These are phyloP conservation scores for Colletotrichum gloeosporioides DNA, from an alignment of 2,329 filamentous ascomycete genomes.

Conservation along the genomic window DNA sequence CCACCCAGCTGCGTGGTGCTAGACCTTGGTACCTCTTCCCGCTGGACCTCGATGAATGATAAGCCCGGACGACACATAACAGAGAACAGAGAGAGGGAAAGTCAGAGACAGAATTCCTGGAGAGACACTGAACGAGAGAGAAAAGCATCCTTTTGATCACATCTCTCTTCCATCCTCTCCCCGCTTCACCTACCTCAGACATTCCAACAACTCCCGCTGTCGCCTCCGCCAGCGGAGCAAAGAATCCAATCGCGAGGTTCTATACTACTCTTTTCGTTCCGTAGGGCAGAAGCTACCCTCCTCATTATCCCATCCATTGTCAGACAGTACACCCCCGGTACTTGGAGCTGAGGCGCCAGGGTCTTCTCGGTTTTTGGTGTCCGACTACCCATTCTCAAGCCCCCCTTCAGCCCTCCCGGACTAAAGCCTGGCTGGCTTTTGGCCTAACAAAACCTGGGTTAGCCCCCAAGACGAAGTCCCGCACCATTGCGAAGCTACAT, in stretches of 20 bases:
- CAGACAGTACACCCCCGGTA: constrained; percentile 18
- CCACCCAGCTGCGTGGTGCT: background rate
- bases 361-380: constrained; percentile 17
- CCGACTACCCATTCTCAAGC: constrained; percentile 21
- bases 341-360: constrained; percentile 21
- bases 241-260: background rate
- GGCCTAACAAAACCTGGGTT: constrained; percentile 34
- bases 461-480: constrained; percentile 24
- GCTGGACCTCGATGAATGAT: background rate
- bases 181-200: constrained; percentile 2
- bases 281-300: constrained; percentile 10
- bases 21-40: background rate
- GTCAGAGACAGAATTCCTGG: background rate
- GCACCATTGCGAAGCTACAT: constrained; percentile 23
- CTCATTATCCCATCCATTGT: background rate
- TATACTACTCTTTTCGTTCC: background rate
- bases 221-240: background rate
- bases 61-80: background rate
- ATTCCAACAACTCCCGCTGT: background rate
- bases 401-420: constrained; percentile 42
- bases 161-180: constrained; percentile 12
- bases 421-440: constrained; percentile 35
- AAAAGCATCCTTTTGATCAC: constrained; percentile 16
- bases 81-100: background rate
- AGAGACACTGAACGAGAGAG: constrained; percentile 14